A percentile compares a stretch with the other conserved stretches of the same genome.
phyloP scores from a whole-genome alignment of 306 rosid genomes.

The Sesbania bispinosa region DNA sequence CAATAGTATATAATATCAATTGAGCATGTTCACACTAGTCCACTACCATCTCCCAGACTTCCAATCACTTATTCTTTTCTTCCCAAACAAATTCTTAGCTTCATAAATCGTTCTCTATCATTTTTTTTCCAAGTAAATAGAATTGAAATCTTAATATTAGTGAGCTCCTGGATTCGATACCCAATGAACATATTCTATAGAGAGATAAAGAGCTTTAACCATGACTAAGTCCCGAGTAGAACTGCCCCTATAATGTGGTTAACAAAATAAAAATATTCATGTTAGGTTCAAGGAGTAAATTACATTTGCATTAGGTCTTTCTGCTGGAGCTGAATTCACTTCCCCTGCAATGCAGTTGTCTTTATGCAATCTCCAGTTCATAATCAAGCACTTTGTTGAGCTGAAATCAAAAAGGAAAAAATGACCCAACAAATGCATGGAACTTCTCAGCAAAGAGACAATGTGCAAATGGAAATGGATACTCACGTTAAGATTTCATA shows the following conservation, averaged over 20 bases:
- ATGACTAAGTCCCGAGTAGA: too few species aligned
- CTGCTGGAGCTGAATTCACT: conserved; percentile 10
- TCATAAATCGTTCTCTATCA: background rate
- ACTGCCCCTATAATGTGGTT: too few species aligned
- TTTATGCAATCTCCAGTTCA: conserved; percentile 40
- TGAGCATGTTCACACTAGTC: background rate
- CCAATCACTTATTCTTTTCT: background rate
- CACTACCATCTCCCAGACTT: background rate
- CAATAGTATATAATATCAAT: background rate
- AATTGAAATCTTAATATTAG: background rate
- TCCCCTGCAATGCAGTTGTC: conserved; percentile 14
- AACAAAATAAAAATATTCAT: too few species aligned
- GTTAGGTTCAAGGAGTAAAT: background rate
- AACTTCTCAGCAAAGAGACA: background rate
- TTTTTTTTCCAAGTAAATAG: background rate
- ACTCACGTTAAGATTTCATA: too few species aligned
- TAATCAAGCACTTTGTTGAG: conserved; percentile 33
- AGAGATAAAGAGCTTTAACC: too few species aligned
- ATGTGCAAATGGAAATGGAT: too few species aligned
- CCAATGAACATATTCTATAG: too few species aligned
- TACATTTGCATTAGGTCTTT: conserved; percentile 9
- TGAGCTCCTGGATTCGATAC: too few species aligned
- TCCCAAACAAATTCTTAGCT: background rate
- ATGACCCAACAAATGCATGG: background rate
- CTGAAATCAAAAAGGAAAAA: conserved; percentile 10